Conservation (phyloP, 2,329 filamentous ascomycete genomes). For the Trichoderma sp. region DNA sequence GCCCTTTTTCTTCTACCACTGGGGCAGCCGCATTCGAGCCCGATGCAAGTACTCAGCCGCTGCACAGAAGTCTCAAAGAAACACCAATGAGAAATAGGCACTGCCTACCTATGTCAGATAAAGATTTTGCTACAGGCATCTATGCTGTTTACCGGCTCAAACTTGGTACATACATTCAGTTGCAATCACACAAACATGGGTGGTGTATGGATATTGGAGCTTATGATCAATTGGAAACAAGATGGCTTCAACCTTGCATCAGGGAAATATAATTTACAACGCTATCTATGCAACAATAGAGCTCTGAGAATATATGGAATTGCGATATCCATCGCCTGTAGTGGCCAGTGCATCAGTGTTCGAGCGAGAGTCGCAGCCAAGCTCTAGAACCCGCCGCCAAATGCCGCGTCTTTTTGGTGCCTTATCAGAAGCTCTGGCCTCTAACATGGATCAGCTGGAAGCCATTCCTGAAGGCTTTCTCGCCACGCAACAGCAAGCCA, state of each 20-base stretch:
- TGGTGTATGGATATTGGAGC: no score
- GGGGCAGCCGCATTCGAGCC: neutral
- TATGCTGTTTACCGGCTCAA: no score
- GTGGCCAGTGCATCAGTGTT: no score
- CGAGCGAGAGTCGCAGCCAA: neutral
- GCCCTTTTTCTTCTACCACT: slow-evolving; percentile 6
- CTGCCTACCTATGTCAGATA: no score
- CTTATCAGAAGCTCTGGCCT: neutral
- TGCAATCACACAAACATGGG: no score
- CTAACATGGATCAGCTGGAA: slow-evolving; percentile 2
- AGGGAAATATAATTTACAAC: no score
- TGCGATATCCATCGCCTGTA: no score
- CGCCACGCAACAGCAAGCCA: slow-evolving; percentile 48
- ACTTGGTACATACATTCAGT: no score
- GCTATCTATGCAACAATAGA: neutral
- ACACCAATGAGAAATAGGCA: neutral
- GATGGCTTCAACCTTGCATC: no score
- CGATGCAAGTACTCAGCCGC: slow-evolving; percentile 6
- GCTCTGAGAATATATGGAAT: neutral
- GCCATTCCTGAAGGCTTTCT: slow-evolving; percentile 6
- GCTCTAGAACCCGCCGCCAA: neutral
- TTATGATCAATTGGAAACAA: no score
- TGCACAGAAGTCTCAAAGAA: neutral
- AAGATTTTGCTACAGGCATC: no score
- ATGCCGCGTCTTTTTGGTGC: neutral